Conservation (phyloP, 2,329 filamentous ascomycete genomes). For the Lachnellula suecica region DNA sequence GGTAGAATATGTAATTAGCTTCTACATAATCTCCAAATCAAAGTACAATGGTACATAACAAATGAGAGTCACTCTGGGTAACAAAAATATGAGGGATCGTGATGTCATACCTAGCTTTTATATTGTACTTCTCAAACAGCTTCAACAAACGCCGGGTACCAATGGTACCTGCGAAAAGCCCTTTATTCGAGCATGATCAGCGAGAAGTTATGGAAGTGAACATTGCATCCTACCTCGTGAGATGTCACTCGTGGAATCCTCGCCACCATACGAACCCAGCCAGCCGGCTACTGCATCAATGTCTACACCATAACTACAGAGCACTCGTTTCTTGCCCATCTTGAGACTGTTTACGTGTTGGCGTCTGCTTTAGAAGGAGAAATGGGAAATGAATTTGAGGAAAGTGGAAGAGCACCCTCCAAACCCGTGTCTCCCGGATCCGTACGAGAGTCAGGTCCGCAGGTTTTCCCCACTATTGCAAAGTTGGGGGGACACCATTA, state of each 20-base stretch:
- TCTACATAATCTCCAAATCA: no score
- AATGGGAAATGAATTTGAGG: background rate
- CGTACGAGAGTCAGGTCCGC: no score
- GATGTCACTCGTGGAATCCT: slow-evolving; percentile 72
- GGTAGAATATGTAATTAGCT: no score
- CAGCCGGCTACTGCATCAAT: slow-evolving; percentile 76
- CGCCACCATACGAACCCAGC: slow-evolving; percentile 72
- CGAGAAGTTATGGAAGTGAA: background rate
- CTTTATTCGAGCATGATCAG: slow-evolving; percentile 31
- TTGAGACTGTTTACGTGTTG: background rate
- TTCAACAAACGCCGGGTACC: slow-evolving; percentile 66
- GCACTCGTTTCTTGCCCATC: slow-evolving; percentile 51
- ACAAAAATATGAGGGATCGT: no score
- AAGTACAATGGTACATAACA: no score
- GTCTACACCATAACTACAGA: slow-evolving; percentile 66
- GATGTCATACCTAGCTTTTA: slow-evolving; percentile 64
- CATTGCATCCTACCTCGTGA: slow-evolving; percentile 52
- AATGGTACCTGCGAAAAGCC: slow-evolving; percentile 67
- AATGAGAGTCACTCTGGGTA: no score
- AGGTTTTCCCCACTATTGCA: no score
- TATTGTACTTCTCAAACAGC: slow-evolving; percentile 69
- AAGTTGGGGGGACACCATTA: no score
- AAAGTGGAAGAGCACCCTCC: no score
- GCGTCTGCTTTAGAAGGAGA: no score
- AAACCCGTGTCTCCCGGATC: no score